Evolutionary conservation across 805 yeast genomes (phyloP).

Genomic region (Candida peoriensis): DNA sequence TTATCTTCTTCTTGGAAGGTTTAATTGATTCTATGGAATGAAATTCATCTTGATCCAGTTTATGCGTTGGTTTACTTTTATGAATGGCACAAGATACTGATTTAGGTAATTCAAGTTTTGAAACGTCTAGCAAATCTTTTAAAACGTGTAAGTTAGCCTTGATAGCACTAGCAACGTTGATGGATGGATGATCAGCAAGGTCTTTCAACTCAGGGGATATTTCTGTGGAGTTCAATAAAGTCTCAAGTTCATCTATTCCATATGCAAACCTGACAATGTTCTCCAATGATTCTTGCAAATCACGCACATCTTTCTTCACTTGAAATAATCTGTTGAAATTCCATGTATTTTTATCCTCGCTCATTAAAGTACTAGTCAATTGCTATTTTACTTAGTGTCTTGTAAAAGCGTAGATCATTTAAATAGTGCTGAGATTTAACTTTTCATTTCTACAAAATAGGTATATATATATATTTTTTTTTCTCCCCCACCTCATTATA

Average conservation of each 20-base stretch:
- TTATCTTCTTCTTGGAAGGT: neutral
- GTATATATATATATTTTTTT: too few species aligned
- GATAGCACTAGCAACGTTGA: neutral
- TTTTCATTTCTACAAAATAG: too few species aligned
- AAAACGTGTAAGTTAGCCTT: neutral
- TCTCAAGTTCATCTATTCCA: neutral
- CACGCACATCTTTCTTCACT: slow-evolving; percentile 5
- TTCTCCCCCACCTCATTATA: too few species aligned
- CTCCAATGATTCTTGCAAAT: slow-evolving; percentile 4
- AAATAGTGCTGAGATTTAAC: too few species aligned
- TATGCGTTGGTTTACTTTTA: too few species aligned
- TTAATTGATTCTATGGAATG: neutral
- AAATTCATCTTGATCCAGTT: too few species aligned
- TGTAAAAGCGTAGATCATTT: too few species aligned
- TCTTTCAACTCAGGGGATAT: neutral
- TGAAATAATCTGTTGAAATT: neutral
- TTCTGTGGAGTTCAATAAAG: neutral
- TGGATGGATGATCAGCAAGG: neutral
- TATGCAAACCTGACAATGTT: slow-evolving; percentile 2
- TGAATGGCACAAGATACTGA: too few species aligned
- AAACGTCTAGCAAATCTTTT: neutral
- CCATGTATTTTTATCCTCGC: neutral
- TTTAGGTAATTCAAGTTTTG: neutral
- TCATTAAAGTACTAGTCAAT: too few species aligned
- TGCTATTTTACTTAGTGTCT: too few species aligned